Conservation (phyloP, 192 early-diverging fungal species). For the Coemansia guatemalensis region DNA sequence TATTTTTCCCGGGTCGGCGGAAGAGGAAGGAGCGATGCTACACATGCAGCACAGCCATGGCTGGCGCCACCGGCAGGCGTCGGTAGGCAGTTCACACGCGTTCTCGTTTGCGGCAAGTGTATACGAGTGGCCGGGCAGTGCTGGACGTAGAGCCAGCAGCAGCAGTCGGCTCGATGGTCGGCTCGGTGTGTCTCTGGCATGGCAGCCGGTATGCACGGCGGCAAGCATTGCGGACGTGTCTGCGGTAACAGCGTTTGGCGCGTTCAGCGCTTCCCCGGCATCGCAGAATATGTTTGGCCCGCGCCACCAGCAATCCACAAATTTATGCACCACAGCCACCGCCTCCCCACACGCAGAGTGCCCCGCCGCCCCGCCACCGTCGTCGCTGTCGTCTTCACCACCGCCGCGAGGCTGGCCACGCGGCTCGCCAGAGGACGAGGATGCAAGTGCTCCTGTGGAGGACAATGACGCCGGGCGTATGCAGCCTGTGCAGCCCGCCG, state of each 20-base stretch:
- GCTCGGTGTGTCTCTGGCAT: neutral
- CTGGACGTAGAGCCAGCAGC: neutral
- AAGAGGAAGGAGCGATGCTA: neutral
- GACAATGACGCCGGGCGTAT: no score
- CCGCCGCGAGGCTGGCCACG: neutral
- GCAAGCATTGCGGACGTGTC: conserved; percentile 2
- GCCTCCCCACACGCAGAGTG: neutral
- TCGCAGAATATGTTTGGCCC: neutral
- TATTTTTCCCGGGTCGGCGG: conserved; percentile 6
- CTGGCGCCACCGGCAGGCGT: neutral
- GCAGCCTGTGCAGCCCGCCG: no score
- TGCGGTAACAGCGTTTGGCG: conserved; percentile 10
- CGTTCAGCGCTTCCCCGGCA: conserved; percentile 10
- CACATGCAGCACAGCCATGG: conserved; percentile 3
- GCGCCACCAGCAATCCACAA: conserved; percentile 1
- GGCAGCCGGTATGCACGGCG: neutral
- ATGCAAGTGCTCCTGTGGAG: no score
- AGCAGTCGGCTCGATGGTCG: neutral
- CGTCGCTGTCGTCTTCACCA: neutral
- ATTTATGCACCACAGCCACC: conserved; percentile 4
- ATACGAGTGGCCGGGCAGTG: no score
- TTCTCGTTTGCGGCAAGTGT: no score
- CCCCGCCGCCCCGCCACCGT: neutral
- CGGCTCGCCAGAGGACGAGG: no score
- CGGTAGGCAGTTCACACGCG: no score